Percentiles rank a stretch among this genome's conserved stretches.
phyloP scores from a whole-genome alignment of 2,329 filamentous ascomycete species.

The Trichoderma sp. region DNA sequence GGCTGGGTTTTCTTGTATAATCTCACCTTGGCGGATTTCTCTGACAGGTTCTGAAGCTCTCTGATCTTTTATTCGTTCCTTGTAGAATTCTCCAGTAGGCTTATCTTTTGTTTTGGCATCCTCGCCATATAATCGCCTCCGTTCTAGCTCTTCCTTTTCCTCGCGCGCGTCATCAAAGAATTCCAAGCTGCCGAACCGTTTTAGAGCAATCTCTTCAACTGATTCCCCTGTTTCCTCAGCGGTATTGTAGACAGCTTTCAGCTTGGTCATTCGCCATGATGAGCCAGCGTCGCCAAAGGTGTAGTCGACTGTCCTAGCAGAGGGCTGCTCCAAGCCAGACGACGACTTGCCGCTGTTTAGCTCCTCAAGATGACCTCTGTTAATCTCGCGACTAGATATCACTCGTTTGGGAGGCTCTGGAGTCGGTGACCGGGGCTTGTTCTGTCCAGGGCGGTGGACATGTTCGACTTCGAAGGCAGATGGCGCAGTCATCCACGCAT shows the following conservation, averaged over 20 bases:
- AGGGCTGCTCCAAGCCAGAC: conserved; percentile 32
- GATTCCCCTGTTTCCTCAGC: conserved; percentile 70
- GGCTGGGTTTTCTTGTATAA: conserved; percentile 52
- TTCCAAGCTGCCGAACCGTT: conserved; percentile 76
- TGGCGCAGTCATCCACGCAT: conserved; percentile 93
- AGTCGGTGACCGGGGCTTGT: conserved; percentile 53
- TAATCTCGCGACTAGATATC: conserved; percentile 79
- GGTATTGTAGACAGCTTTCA: conserved; percentile 78
- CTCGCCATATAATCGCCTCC: conserved; percentile 76
- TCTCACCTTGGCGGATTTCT: conserved; percentile 51
- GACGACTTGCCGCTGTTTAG: conserved; percentile 51
- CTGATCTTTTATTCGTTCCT: conserved; percentile 67
- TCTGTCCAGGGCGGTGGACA: conserved; percentile 55
- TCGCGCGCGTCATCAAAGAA: conserved; percentile 92
- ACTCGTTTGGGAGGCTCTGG: conserved; percentile 58
- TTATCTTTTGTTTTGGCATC: conserved; percentile 83
- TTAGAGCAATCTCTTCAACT: conserved; percentile 78
- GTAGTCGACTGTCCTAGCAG: conserved; percentile 65
- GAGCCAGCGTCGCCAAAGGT: conserved; percentile 87
- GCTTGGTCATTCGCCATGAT: conserved; percentile 94
- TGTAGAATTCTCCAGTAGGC: conserved; percentile 81
- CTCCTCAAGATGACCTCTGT: conserved; percentile 58
- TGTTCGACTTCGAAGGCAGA: conserved; percentile 83
- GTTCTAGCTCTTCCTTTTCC: conserved; percentile 86
- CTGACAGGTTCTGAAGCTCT: conserved; percentile 32